Base-by-base conservation (phyloP, 2,329 filamentous ascomycete species). In the Fusarium nanum region DNA sequence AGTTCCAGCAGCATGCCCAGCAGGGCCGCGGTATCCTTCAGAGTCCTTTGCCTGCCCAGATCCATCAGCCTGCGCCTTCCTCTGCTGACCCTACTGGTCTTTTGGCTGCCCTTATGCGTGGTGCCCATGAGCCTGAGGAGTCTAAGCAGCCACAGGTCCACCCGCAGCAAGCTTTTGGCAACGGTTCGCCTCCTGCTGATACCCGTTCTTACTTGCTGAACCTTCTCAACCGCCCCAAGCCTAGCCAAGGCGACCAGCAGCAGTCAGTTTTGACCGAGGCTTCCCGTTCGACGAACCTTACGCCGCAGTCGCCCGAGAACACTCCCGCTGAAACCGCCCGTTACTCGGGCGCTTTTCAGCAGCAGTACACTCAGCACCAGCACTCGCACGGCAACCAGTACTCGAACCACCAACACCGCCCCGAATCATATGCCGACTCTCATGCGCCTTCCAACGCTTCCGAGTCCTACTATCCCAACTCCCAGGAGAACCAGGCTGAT, bases 141-240 rank as follows among this genome's bases (percentile, higher is more conserved):
- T 67, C 81, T 10, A 78, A 77, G 64, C 73, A 74, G 41, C 49
- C 75, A 70, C 75, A 44, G 50, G 72, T 42, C 18, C 66, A 58
- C 56, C 74, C 65, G 50, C 58, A 74, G 46, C 78, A 75, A 57
- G 73, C 81, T 41, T 87, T 86, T 81, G 83, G 80, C 68, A 80
- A 83, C 27, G 82, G 83, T 34, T 83, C 87, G 45, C 87, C 88
- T 56, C 81, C 87, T 23, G 86, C 89, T 48, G 91, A 93, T 78
- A 93, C 94, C 7, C 92, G 97, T 79, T 91, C 95, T 69, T 92
- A 96, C 76, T 85, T 99, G 49, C 88, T 98, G 67, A 92, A 93
- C 74, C 85, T 98, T 62, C 87, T 99, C 69, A 96, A 94, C 76
- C 90, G 92, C 50, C 90, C 92, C 55, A 94, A 91, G 81, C 88